Conservation (phyloP, 73 alveolate species). For the Effrenium voratum region DNA sequence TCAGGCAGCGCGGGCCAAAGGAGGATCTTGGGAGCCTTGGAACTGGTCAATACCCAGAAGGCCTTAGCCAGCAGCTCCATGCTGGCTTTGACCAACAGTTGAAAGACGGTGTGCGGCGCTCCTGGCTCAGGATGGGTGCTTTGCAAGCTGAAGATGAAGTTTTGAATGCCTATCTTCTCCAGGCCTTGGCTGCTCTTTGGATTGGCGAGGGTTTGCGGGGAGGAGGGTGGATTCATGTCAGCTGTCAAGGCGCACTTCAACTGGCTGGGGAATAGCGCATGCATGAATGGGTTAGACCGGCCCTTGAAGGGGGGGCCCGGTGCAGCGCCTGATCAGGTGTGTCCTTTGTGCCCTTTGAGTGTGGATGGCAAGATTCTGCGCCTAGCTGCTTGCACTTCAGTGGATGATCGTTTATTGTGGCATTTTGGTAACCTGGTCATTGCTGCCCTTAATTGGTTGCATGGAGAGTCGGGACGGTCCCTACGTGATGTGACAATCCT, state of each 20-base stretch:
- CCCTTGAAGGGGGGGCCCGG: neutral
- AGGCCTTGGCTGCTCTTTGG: neutral
- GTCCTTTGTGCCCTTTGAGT: neutral
- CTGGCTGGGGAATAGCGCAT: too few species aligned
- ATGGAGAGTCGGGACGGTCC: neutral
- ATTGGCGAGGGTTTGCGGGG: too few species aligned
- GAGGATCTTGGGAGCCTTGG: conserved; percentile 41
- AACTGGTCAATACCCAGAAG: conserved; percentile 11
- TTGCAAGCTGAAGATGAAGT: neutral
- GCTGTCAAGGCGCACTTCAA: neutral
- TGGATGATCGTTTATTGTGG: neutral
- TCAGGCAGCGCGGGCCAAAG: conserved; percentile 43
- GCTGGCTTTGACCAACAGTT: conserved; percentile 48
- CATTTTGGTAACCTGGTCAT: neutral
- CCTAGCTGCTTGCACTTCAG: neutral
- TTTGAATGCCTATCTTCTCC: neutral
- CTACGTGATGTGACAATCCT: neutral
- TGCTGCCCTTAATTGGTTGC: neutral
- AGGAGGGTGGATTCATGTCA: neutral
- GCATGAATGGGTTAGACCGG: neutral
- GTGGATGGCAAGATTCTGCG: neutral
- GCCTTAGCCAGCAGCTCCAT: conserved; percentile 18
- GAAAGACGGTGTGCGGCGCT: neutral
- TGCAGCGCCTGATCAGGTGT: neutral
- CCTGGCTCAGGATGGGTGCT: conserved; percentile 12